phyloP scores from a whole-genome alignment of 108 stramenopile species.

The Skeletonema marinoi region DNA sequence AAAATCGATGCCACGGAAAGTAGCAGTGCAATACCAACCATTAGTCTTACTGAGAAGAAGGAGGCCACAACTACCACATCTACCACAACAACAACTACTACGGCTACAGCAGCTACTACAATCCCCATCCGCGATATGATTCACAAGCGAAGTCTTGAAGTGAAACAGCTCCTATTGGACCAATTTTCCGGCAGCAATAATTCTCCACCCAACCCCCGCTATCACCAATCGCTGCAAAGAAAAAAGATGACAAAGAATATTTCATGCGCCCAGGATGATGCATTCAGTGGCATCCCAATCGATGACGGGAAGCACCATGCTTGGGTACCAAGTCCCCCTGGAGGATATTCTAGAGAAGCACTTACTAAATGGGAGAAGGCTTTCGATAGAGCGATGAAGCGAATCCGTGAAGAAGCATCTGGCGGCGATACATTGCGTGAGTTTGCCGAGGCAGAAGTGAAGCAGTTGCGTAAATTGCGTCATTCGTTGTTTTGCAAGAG shows the following conservation, averaged over 20 bases:
- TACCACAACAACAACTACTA: background rate
- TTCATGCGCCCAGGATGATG: conserved; percentile 24
- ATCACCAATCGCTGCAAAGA: background rate
- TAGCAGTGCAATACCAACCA: too few relatives aligned
- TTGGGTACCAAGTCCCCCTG: conserved; percentile 17
- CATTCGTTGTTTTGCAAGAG: conserved; percentile 25
- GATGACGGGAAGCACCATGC: conserved; percentile 7
- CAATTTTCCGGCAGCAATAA: background rate
- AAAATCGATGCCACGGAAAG: too few relatives aligned
- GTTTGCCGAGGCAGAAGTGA: conserved; percentile 19
- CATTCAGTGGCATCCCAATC: conserved; percentile 24
- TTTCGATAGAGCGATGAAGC: conserved; percentile 11
- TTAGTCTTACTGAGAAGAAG: too few relatives aligned
- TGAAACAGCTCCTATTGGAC: background rate
- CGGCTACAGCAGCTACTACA: background rate
- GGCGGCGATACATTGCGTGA: conserved; percentile 21
- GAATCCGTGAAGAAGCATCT: conserved; percentile 3
- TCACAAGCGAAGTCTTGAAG: conserved; percentile 1
- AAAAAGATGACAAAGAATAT: background rate
- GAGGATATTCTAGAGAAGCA: conserved; percentile 7
- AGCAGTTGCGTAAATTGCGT: conserved; percentile 10
- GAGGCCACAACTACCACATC: background rate
- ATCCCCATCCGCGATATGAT: conserved; percentile 8
- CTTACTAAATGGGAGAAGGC: conserved; percentile 14
- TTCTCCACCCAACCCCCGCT: conserved; percentile 4